A percentile compares a stretch with the other conserved stretches of the same genome.
These are phyloP conservation scores for Tetragonia tetragonoides DNA, from an alignment of 148 eudicot species.

Conservation along the genomic window DNA sequence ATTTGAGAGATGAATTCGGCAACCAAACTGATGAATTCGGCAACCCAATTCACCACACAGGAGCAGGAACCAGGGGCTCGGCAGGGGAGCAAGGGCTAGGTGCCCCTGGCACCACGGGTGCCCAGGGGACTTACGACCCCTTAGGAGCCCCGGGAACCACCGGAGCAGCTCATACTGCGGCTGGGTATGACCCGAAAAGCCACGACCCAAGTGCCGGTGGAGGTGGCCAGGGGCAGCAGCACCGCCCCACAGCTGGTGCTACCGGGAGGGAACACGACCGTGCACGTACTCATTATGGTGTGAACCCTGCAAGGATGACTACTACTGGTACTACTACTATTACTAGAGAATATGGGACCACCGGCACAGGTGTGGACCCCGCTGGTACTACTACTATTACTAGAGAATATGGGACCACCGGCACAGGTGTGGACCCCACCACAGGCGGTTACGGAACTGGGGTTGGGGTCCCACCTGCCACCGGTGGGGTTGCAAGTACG, in stretches of 20 bases:
- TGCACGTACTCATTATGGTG: constrained; percentile 9
- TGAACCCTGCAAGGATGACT: not conserved
- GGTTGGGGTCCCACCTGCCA: not conserved
- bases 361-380: not conserved
- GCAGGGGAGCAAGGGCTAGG: constrained; percentile 9
- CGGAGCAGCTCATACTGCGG: constrained; percentile 9
- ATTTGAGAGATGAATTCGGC: not conserved
- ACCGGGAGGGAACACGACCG: not conserved
- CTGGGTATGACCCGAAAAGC: constrained; percentile 17
- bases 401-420: not conserved
- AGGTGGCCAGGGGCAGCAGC: constrained; percentile 15
- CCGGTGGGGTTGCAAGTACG: not conserved
- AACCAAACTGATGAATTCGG: constrained; percentile 17
- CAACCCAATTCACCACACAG: constrained; percentile 4
- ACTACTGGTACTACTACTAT: not conserved
- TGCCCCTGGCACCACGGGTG: constrained; percentile 30
- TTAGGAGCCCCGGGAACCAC: constrained; percentile 29
- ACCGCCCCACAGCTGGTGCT: not conserved
- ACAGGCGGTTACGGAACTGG: not conserved
- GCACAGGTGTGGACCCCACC: not conserved
- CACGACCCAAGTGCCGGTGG: not conserved
- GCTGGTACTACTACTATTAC: not conserved
- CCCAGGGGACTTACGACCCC: constrained; percentile 12
- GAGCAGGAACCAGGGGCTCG: not conserved
- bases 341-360: not conserved